Base-by-base conservation (phyloP, 2,329 filamentous ascomycete species). In the Aspergillus melleus region DNA sequence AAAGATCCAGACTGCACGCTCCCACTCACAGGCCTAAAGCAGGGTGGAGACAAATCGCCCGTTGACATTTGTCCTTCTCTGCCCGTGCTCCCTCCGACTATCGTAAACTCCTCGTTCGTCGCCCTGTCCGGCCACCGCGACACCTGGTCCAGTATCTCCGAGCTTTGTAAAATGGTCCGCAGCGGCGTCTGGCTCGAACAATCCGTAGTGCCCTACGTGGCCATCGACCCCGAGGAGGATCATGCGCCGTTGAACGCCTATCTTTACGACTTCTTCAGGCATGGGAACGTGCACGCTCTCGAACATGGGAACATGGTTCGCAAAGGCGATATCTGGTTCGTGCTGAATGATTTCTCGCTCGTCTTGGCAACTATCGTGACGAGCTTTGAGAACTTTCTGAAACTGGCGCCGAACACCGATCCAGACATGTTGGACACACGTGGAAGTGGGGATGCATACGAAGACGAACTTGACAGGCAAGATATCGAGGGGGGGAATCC, bases 111-210 rank as follows among this genome's bases (percentile, higher is more conserved):
- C 36, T 8, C 36, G 14, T 42, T 42, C 16, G 36, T 42, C 16
- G 14, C 36, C 36, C 36, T 42, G 2, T 42, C 36, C 5, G 36
- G 36, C 16, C 36, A 42, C 16, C 36, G 36, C 36, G 90, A 92
- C 67, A 68, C 82, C 0, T 92, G 91, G 70, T 70, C 76, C 2
- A 86, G 82, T 0, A 86, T 92, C 19, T 79, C 83, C 19, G 89
- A 92, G 53, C 81, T 94, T 1, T 91, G 89, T 71, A 77, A 79
- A 9, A 88, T 84, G 0, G 83, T 85, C 8, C 85, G 90, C 29
- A 80, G 80, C 6, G 89, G 86, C 0, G 85, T 94, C 1, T 92
- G 91, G 76, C 82, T 94, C 0, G 90, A 94, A 67, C 84, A 90
- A 68, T 83, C 88, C 0, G 87, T 89, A 1, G 85, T 94, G 24